Conservation (phyloP, 2,329 filamentous ascomycete genomes). For the Hypoxylon sp. region DNA sequence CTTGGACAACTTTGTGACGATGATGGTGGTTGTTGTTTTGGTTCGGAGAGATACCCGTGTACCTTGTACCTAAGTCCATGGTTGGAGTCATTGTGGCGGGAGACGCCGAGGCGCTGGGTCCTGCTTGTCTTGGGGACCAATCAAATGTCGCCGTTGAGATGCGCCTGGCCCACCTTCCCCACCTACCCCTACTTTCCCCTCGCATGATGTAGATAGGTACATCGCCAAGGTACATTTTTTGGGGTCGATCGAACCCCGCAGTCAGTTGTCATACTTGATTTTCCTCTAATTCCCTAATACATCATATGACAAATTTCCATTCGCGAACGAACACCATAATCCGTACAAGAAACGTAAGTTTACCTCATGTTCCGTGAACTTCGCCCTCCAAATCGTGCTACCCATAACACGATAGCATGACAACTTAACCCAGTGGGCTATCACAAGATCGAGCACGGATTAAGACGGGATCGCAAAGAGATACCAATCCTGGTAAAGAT, state of each 20-base stretch:
- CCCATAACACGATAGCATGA: constrained; percentile 26
- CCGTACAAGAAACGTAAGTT: constrained; percentile 34
- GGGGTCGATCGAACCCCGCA: constrained; percentile 27
- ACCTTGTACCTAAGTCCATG: too few relatives aligned
- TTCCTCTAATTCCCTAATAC: constrained; percentile 10
- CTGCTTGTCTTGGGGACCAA: constrained; percentile 14
- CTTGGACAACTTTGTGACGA: background rate
- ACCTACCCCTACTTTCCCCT: background rate
- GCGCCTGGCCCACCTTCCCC: background rate
- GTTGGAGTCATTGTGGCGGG: constrained; percentile 11
- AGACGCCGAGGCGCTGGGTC: background rate
- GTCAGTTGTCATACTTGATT: constrained; percentile 17
- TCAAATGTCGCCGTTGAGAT: constrained; percentile 20
- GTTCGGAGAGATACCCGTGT: background rate
- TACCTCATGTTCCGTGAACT: constrained; percentile 20
- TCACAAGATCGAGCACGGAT: background rate
- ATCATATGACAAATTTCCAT: constrained; percentile 33
- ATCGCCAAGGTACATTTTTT: background rate
- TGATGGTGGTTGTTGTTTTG: background rate
- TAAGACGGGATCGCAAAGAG: constrained; percentile 20
- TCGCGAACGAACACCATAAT: background rate
- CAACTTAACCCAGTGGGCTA: constrained; percentile 20
- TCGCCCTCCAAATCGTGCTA: constrained; percentile 11
- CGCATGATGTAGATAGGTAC: background rate
- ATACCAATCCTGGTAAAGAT: constrained; percentile 31